phyloP scores from a whole-genome alignment of 2,329 filamentous ascomycete species.

The Dryadomyces quercus-mongolicae region DNA sequence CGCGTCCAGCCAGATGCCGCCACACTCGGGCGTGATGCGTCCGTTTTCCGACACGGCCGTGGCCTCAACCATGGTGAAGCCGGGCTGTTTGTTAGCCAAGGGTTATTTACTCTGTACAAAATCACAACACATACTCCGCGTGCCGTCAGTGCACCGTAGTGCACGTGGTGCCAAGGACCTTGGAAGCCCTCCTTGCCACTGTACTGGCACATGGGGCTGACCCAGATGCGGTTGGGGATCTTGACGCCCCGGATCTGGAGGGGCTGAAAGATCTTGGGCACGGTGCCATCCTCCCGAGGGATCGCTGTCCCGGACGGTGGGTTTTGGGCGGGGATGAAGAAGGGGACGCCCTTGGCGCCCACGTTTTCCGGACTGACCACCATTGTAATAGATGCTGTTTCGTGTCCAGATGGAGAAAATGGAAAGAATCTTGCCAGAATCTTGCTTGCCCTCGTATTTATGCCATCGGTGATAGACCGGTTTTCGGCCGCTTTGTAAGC shows the following conservation, averaged over 20 bases:
- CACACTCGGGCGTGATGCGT: conserved; percentile 22
- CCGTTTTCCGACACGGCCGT: conserved; percentile 19
- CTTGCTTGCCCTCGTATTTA: no score
- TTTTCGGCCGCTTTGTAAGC: no score
- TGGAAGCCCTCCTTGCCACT: conserved; percentile 27
- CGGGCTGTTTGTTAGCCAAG: conserved; percentile 7
- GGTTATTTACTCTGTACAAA: not conserved
- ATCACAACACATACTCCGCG: conserved; percentile 17
- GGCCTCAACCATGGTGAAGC: conserved; percentile 20
- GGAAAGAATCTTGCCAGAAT: no score
- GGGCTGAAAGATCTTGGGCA: conserved; percentile 27
- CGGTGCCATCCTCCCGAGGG: conserved; percentile 24
- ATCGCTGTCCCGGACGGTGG: conserved; percentile 25
- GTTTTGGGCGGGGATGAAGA: conserved; percentile 27
- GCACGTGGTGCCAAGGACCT: conserved; percentile 30
- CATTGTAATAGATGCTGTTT: not conserved
- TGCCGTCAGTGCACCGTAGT: conserved; percentile 24
- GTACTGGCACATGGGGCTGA: conserved; percentile 36
- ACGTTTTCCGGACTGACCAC: conserved; percentile 11
- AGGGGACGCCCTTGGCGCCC: conserved; percentile 23
- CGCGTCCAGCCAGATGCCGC: conserved; percentile 23
- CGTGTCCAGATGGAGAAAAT: not conserved
- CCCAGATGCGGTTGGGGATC: conserved; percentile 32
- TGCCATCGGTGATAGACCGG: no score
- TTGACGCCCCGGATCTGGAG: conserved; percentile 29